Percentiles rank a stretch among this genome's conserved stretches.
phyloP scores from a whole-genome alignment of 805 yeast species.

The Candida arabinofermentans region DNA sequence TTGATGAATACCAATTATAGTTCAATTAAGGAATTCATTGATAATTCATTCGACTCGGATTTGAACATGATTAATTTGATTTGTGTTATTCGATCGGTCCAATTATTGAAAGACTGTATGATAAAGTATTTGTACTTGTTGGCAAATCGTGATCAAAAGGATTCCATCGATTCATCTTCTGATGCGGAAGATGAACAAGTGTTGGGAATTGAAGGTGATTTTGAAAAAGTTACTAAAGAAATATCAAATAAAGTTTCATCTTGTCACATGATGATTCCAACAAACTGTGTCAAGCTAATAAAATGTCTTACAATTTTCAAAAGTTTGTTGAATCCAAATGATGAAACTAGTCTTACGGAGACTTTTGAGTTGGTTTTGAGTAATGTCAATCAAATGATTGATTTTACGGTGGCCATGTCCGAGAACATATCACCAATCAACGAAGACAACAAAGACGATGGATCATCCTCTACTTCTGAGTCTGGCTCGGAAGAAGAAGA shows the following conservation, averaged over 20 bases:
- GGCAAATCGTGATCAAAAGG: conserved; percentile 3
- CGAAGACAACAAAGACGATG: neutral
- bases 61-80: conserved; percentile 24
- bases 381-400: conserved; percentile 19
- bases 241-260: conserved; percentile 10
- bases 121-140: conserved; percentile 18
- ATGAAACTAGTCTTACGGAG: conserved; percentile 17
- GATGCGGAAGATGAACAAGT: conserved; percentile 2
- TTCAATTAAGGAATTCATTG: conserved; percentile 23
- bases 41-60: conserved; percentile 20
- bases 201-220: conserved; percentile 3
- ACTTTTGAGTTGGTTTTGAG: conserved; percentile 23
- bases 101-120: conserved; percentile 15
- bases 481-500: conserved; percentile 6
- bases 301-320: conserved; percentile 28
- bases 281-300: conserved; percentile 21
- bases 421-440: neutral
- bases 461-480: conserved; percentile 1
- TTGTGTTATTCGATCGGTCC: conserved; percentile 21
- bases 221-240: conserved; percentile 8
- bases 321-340: conserved; percentile 22
- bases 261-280: conserved; percentile 22
- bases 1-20: conserved; percentile 11
- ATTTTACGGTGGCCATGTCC: conserved; percentile 14
- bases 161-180: too few species aligned